Conservation (phyloP, 805 yeast species). For the Wickerhamomyces sydowiorum region DNA sequence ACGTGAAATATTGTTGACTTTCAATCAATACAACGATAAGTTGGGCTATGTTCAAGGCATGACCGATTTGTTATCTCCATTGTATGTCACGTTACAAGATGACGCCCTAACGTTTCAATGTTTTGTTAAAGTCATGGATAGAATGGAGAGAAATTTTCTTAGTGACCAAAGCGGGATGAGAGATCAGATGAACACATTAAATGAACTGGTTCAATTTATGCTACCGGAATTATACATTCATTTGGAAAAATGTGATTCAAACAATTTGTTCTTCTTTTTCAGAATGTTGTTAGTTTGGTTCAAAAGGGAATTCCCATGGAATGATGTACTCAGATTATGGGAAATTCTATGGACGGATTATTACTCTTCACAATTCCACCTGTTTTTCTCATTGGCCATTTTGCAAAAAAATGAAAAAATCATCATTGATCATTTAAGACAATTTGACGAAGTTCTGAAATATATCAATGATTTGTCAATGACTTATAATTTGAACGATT, state of each 20-base stretch:
- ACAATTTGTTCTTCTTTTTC: conserved; percentile 88
- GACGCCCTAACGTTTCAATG: conserved; percentile 86
- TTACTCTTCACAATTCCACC: conserved; percentile 79
- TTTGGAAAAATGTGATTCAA: conserved; percentile 81
- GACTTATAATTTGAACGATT: conserved; percentile 66
- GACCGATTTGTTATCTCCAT: conserved; percentile 88
- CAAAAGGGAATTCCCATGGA: conserved; percentile 83
- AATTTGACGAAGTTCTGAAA: conserved; percentile 88
- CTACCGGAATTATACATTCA: conserved; percentile 80
- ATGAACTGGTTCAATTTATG: conserved; percentile 85
- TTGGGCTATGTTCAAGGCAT: conserved; percentile 97
- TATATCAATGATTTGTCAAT: conserved; percentile 88
- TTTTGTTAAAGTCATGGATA: conserved; percentile 80
- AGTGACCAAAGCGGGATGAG: conserved; percentile 93
- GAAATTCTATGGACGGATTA: conserved; percentile 88
- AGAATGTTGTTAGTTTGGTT: conserved; percentile 94
- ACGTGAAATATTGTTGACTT: conserved; percentile 77
- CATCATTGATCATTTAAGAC: conserved; percentile 63
- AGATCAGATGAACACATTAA: conserved; percentile 75
- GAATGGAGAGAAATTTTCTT: conserved; percentile 91
- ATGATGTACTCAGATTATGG: conserved; percentile 79
- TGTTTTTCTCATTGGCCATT: conserved; percentile 85
- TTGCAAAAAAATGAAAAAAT: conserved; percentile 79
- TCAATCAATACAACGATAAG: conserved; percentile 75
- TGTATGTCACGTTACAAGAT: conserved; percentile 61